phyloP scores from a whole-genome alignment of 192 early-diverging fungal genomes.

The Podila horticola region DNA sequence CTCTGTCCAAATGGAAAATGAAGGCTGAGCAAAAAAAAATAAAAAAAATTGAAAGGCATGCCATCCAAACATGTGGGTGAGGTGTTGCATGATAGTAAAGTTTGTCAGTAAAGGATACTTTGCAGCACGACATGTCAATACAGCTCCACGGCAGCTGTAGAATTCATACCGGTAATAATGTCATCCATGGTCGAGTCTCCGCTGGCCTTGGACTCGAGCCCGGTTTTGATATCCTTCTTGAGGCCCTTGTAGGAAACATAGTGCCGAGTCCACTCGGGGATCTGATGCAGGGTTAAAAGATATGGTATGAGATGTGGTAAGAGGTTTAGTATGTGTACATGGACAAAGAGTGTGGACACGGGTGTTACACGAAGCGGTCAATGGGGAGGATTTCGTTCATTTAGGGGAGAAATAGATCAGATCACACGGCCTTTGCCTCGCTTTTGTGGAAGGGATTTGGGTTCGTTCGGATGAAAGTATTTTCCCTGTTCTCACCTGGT shows the following conservation, averaged over 20 bases:
- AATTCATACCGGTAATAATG: constrained; percentile 42
- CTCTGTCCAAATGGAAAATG: constrained; percentile 85
- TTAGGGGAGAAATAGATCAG: background rate
- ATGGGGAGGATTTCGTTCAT: too few relatives aligned
- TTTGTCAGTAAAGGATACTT: background rate
- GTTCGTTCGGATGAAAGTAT: background rate
- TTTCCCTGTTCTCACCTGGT: constrained; percentile 41
- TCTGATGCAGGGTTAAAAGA: constrained; percentile 16
- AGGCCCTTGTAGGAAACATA: constrained; percentile 76
- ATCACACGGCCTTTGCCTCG: background rate
- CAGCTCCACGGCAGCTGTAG: background rate
- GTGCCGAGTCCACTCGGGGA: constrained; percentile 66
- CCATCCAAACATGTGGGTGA: background rate
- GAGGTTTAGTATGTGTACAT: too few relatives aligned
- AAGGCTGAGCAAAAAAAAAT: constrained; percentile 68
- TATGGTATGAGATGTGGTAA: background rate
- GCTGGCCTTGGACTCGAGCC: constrained; percentile 25
- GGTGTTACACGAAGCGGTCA: background rate
- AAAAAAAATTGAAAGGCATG: constrained; percentile 54
- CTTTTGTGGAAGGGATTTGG: background rate
- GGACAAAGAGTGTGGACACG: background rate
- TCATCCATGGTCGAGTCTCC: constrained; percentile 41
- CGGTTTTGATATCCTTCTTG: constrained; percentile 80
- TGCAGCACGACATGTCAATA: background rate
- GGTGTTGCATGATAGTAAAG: background rate